Percentiles rank a stretch among this genome's conserved stretches.
These are phyloP conservation scores for Coniochaeta hoffmannii DNA, from an alignment of 2,329 filamentous ascomycete genomes.

Conservation along the genomic window DNA sequence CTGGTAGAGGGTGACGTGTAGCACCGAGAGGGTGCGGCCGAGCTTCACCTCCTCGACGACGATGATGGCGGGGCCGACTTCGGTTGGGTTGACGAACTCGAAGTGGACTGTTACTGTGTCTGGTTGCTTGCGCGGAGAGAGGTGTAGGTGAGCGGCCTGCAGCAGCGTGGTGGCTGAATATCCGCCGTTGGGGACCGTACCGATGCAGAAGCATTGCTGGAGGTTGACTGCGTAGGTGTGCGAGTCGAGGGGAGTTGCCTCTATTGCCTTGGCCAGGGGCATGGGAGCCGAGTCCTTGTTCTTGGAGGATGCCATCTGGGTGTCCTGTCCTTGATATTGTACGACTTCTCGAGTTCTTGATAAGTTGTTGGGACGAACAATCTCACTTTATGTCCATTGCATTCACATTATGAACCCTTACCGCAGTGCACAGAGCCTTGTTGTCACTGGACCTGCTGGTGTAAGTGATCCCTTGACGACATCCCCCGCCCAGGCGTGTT, in stretches of 20 bases:
- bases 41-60: conserved; percentile 32
- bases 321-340: neutral
- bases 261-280: conserved; percentile 15
- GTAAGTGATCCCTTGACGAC: neutral
- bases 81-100: conserved; percentile 31
- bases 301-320: neutral
- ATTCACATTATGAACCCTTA: too few species aligned
- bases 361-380: too few species aligned
- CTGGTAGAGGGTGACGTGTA: conserved; percentile 36
- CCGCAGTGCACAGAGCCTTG: too few species aligned
- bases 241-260: conserved; percentile 12
- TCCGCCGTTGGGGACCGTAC: conserved; percentile 35
- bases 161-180: conserved; percentile 35
- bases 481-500: neutral
- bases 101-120: conserved; percentile 32
- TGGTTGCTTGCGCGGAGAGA: conserved; percentile 17
- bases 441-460: too few species aligned
- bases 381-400: too few species aligned
- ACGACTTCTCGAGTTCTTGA: too few species aligned
- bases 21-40: conserved; percentile 30
- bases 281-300: neutral
- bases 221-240: conserved; percentile 17
- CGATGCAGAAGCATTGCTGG: conserved; percentile 15
- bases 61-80: conserved; percentile 28
- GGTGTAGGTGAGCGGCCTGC: neutral